Evolutionary conservation across 805 yeast genomes (phyloP), one percentile per base, ranked within the genome.

Genomic region (Saccharomycopsis olivae): DNA sequence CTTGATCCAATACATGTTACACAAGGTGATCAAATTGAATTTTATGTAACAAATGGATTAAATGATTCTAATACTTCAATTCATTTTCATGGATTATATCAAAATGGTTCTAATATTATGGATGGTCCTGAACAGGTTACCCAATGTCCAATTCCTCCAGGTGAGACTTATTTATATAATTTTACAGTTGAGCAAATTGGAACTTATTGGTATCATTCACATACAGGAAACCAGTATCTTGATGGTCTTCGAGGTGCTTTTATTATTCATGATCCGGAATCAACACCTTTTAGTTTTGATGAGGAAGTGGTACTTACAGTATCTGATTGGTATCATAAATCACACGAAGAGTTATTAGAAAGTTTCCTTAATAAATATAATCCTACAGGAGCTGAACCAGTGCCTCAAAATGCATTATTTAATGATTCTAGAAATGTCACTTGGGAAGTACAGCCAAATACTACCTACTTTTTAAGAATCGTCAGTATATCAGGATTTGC

Each of bases 371-470:
- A 69, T 31, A 64, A 82, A 48, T 82, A 71, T 53, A 82, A 82
- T 50, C 94, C 94, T 16, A 81, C 88, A 2, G 94, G 94, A 30
- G 86, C 83, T 14, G 94, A 82, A 54, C 94, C 94, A 13, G 68
- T 81, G 37, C 89, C 89, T 2, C 77, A 76, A 47, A 75, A 73
- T 51, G 44, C 73, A 15, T 59, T 82, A 30, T 70, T 80, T 53
- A 80, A 81, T 54, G 84, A 82, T 48, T 64, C 83, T 4, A 65
- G 68, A 39, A 75, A 75, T 47, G 69, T 60, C 3, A 66, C 78
- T 1, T 62, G 81, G 55, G 38, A 56, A 20, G 78, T 82, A 38
- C 66, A 70, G 39, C 71, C 76, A 5, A 69, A 70, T 29, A 75
- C 70, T 42, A 79, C 83, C 0, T 80, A 82, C 55, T 59, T 78